Evolutionary conservation across 1,139 yeast genomes (phyloP), one percentile per base, ranked within the genome.

Genomic region (Lodderomyces metapsilosis): DNA sequence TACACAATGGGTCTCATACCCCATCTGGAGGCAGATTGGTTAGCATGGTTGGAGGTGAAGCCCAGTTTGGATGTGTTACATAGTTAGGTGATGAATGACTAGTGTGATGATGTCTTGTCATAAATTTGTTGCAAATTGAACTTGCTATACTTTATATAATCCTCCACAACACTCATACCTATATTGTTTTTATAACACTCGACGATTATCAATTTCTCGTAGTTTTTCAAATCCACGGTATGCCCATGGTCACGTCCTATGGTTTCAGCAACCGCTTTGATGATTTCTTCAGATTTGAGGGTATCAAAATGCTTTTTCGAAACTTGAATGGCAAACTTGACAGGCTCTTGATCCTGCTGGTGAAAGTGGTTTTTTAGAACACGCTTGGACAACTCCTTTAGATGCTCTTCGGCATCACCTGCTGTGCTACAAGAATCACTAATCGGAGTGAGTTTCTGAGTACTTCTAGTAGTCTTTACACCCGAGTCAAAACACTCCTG

Each of bases 1-100:
- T 82, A 87, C 53, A 70, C 75, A 22, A 88, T 92, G 97, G 98
- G 98, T 0, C 70, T 92, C 49, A 79, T 92, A 46, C 98, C 98
- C 18, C 88, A 85, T 53, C 82, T 82, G 32, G 76, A 76, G 39
- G 84, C 95, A 47, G 98, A 92, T 56, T 92, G 98, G 98, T 67
- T 92, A 24, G 82, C 91, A 3, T 91, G 95, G 89, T 94, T 88
- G 56, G 51, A 46, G 22, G 54, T 56, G 24, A 54, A 58, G 2
- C 27, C 36, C 3, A 21, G 17, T n/a, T 4, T 16, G 18, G 9
- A 33, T 13, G 18, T 22, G 5, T 33, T 33, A 22, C 11, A 33
- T 33, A 33, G 18, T 33, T 33, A 13, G 20, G 25, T 6, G 16
- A 33, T 21, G 24, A 7, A 33, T 33, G 5, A 9, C 5, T 18